These are phyloP conservation scores for Hymenoscyphus albidus DNA, from an alignment of 2,329 filamentous ascomycete species.

Conservation along the genomic window DNA sequence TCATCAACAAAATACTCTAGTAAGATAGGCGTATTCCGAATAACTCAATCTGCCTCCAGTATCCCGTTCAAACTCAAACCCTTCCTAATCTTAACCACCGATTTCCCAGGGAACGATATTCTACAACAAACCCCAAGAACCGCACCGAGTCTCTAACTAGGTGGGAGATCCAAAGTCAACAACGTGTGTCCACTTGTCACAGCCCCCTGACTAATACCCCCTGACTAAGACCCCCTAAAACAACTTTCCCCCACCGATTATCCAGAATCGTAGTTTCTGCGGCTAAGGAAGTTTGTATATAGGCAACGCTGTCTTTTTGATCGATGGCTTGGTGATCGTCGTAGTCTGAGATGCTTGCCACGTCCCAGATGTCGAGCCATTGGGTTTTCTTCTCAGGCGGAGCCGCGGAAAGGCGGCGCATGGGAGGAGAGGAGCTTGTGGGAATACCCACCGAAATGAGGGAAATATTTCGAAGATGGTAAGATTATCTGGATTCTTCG, in stretches of 20 bases:
- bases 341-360: constrained; percentile 7
- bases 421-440: constrained; percentile 10
- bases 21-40: background rate
- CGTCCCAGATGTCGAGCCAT: constrained; percentile 14
- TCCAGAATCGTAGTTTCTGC: background rate
- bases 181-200: background rate
- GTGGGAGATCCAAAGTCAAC: background rate
- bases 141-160: constrained; percentile 32
- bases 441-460: constrained; percentile 17
- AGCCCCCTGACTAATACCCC: background rate
- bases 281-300: constrained; percentile 4
- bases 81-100: constrained; percentile 12
- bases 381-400: constrained; percentile 7
- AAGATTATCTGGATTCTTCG: background rate
- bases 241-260: background rate
- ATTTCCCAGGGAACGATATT: constrained; percentile 18
- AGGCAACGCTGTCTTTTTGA: constrained; percentile 14
- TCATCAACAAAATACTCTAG: background rate
- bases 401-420: constrained; percentile 3
- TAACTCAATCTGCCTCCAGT: background rate
- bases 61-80: constrained; percentile 7
- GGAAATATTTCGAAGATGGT: constrained; percentile 37
- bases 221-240: background rate
- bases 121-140: constrained; percentile 17
- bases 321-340: constrained; percentile 16